Base-by-base conservation (phyloP, 1,284 basidiomycete genomes). In the Ceratobasidium sp. region DNA sequence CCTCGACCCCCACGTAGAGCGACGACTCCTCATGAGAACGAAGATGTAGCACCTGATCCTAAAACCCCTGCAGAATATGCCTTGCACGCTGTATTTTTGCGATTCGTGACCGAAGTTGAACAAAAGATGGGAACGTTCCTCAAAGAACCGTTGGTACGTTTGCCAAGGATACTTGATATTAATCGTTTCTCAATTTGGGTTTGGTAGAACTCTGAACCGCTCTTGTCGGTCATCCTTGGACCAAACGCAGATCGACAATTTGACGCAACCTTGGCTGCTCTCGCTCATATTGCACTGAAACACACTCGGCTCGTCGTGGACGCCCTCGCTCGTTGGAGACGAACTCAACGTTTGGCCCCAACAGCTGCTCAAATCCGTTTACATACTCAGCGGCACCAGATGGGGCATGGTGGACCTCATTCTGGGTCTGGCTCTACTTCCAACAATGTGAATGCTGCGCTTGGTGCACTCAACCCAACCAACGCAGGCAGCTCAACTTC, bases 301-400 rank as follows among this genome's bases (percentile, higher is more conserved):
- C 89, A 94, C 73, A 86, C 93, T 1, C 92, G 94, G 76, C 87
- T 89, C 45, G 94, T 98, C 4, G 85, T 97, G 39, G 93, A 96
- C 74, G 91, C 93, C 4, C 87, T 97, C 65, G 90, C 92, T 84
- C 88, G 91, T 23, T 98, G 96, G 96, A 86, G 93, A 73, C 85
- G 89, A 71, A 88, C 85, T 50, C 92, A 96, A 78, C 41, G 23
- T 34, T 48, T 67, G 30, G n/a, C 28, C 43, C 52, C 69, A 48
- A 43, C 43, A n/a, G 36, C 78, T 79, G 76, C 75, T 76, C 30
- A 77, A 79, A 69, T 69, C 39, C 65, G 65, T 23, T 10, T 58
- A 14, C 65, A 69, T 23, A 69, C 65, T 0, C 78, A 80, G 64
- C 74, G 76, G 46, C 34, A 73, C 18, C 36, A 73, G 43, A 46